Evolutionary conservation across 768 basidiomycete species (phyloP), one percentile per base, ranked within the genome.

Genomic region (Termitomyces sp.): DNA sequence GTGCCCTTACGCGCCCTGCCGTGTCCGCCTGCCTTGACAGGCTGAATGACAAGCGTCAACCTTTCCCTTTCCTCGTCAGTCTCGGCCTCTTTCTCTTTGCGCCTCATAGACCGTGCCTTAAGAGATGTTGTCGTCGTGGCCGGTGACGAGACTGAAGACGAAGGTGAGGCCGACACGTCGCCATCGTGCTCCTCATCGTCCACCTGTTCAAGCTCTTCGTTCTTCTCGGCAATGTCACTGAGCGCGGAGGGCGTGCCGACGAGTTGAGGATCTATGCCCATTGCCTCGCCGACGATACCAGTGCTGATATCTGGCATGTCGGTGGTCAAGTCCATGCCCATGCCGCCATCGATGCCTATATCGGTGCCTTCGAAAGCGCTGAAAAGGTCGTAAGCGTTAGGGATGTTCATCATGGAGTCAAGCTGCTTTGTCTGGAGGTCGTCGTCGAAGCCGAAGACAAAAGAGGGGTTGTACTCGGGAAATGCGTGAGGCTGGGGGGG

Each of bases 241-340:
- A 52, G 73, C 3, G 67, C 62, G 25, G 84, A 68, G 4, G 86
- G 86, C 0, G 87, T 86, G 40, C 77, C 84, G 55, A 91, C 85
- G 53, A 91, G 83, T 67, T 87, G 86, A 0, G 90, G 89, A 67
- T 92, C 87, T 66, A 92, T 91, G 45, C 68, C 74, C 52, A 64
- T 62, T 28, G 56, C 52, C 55, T 58, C 51, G 39, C 27, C 46
- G 2, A 52, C 50, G 23, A 56, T 45, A n/a, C 37, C 53, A 41
- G 51, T 55, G 27, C 6, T 40, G 32, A 59, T 48, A n/a, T 34
- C 55, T 1, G 61, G 10, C 42, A 63, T 63, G 44, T 48, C 52
- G 27, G 59, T 52, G 3, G 59, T 56, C n/a, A 60, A 14, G 27
- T 63, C 64, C 54, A 72, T 64, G 50, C 66, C 65, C 52, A 70